A percentile compares a stretch with the other conserved stretches of the same genome.
Evolutionary conservation across 2,329 filamentous ascomycete species (phyloP).

Genomic region (Pleoardoris graminearum): DNA sequence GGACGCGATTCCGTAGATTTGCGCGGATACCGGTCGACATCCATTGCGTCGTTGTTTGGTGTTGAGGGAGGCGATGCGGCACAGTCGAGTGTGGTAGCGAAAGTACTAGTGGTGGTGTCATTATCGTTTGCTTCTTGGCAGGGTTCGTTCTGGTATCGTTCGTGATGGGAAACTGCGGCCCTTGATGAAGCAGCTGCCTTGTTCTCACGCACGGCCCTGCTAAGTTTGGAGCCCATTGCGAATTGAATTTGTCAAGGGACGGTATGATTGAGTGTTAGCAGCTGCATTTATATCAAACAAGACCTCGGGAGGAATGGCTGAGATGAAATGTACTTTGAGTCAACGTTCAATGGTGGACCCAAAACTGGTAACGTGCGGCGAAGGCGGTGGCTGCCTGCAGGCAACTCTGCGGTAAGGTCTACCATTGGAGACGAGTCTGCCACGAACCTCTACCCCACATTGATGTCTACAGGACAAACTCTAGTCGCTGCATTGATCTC

Average conservation of each 20-base stretch:
- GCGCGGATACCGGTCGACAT: not conserved
- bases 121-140: conserved; percentile 12
- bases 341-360: conserved; percentile 25
- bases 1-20: not conserved
- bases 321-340: conserved; percentile 17
- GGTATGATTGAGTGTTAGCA: not conserved
- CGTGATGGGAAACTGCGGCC: conserved; percentile 15
- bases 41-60: conserved; percentile 6
- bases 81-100: not conserved
- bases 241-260: not conserved
- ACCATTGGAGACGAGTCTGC: conserved; percentile 23
- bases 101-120: conserved; percentile 7
- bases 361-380: conserved; percentile 12
- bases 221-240: conserved; percentile 36
- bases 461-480: no score
- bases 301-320: not conserved
- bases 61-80: not conserved
- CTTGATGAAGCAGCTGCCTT: conserved; percentile 19
- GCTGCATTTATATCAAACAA: conserved; percentile 5
- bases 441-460: not conserved
- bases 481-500: no score
- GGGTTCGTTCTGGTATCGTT: conserved; percentile 14
- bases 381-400: conserved; percentile 31
- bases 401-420: conserved; percentile 23
- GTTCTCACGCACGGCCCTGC: conserved; percentile 23